Evolutionary conservation across 2,329 filamentous ascomycete species (phyloP).

Genomic region (Colletotrichum salicis): DNA sequence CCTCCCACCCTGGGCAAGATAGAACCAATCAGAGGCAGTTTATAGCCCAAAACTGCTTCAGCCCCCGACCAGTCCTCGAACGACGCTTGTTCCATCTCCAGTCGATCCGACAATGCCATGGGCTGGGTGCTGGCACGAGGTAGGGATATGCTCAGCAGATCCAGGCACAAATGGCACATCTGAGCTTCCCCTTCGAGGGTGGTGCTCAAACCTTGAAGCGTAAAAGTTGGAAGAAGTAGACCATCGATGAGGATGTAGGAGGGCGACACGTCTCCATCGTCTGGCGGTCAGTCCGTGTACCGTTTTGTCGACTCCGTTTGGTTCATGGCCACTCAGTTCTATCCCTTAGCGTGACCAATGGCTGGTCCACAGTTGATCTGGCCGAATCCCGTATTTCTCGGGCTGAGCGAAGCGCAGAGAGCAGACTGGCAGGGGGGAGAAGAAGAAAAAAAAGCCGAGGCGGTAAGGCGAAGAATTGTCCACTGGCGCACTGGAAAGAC

Average conservation of each 20-base stretch:
- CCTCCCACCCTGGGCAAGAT: not conserved
- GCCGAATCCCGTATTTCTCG: not conserved
- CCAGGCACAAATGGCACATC: conserved; percentile 14
- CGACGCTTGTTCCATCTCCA: conserved; percentile 49
- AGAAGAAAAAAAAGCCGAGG: not conserved
- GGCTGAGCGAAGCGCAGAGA: not conserved
- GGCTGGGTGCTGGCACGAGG: conserved; percentile 18
- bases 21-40: conserved; percentile 15
- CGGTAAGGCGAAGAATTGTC: too few relatives aligned
- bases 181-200: not conserved
- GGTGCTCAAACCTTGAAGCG: not conserved
- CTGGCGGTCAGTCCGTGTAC: not conserved
- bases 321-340: not conserved
- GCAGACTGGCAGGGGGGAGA: not conserved
- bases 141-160: conserved; percentile 12
- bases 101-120: conserved; percentile 51
- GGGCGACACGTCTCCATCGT: not conserved
- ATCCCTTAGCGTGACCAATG: not conserved
- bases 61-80: conserved; percentile 42
- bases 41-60: conserved; percentile 21
- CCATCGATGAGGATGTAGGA: not conserved
- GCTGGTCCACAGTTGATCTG: not conserved
- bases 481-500: too few relatives aligned
- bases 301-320: not conserved
- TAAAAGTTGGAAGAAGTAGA: not conserved